Evolutionary conservation across 306 rosid genomes (phyloP).

Genomic region (Rosa rugosa): DNA sequence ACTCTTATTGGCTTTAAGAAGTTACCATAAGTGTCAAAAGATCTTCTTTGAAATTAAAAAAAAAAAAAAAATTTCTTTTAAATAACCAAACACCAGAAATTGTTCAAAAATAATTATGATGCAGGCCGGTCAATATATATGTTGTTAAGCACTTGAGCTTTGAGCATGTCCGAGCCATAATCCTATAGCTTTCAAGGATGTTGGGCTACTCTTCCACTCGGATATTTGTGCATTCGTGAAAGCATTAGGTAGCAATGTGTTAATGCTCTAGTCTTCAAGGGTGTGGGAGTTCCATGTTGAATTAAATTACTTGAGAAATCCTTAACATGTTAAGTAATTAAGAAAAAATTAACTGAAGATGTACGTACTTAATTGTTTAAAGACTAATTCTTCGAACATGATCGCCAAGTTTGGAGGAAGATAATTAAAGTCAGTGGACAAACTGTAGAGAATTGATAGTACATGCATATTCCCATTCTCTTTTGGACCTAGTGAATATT

Average conservation of each 20-base stretch:
- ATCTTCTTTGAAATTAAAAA: neutral
- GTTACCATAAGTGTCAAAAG: neutral
- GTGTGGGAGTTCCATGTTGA: neutral
- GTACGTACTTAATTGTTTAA: neutral
- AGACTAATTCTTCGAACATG: neutral
- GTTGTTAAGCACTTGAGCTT: neutral
- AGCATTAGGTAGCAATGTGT: neutral
- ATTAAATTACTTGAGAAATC: neutral
- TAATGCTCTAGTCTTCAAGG: neutral
- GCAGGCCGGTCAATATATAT: too few relatives aligned
- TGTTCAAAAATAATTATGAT: neutral
- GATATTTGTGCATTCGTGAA: neutral
- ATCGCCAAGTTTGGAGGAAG: neutral
- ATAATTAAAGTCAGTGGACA: neutral
- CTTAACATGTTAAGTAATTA: neutral
- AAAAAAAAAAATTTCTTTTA: too few relatives aligned
- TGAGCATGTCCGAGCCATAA: neutral
- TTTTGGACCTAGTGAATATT: conserved; percentile 9
- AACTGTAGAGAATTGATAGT: neutral
- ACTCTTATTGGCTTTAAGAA: neutral
- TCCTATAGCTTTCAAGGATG: neutral
- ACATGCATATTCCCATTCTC: neutral
- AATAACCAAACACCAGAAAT: neutral
- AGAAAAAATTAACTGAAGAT: neutral
- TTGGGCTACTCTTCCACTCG: neutral